These are phyloP conservation scores for Penicillium bovifimosum DNA, from an alignment of 495 filamentous ascomycete species.

Conservation along the genomic window DNA sequence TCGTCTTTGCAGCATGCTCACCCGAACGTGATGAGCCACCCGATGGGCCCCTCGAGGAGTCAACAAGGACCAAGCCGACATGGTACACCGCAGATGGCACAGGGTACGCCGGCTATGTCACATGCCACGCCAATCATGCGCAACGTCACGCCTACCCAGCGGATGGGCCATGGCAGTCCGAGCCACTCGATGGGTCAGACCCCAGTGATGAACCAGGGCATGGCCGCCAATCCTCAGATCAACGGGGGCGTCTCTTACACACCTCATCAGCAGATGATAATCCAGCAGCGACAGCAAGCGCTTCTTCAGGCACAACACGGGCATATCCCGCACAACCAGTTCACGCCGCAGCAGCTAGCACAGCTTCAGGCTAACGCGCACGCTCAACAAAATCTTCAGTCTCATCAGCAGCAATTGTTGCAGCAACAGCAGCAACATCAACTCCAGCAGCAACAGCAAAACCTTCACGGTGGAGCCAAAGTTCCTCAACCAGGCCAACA, in stretches of 20 bases:
- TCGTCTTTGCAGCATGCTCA: conserved; percentile 71
- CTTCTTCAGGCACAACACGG: conserved; percentile 45
- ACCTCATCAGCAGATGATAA: conserved; percentile 41
- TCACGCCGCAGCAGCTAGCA: conserved; percentile 42
- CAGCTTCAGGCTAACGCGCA: conserved; percentile 42
- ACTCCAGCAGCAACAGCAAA: conserved; percentile 41
- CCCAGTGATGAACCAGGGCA: conserved; percentile 51
- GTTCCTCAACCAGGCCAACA: conserved; percentile 35
- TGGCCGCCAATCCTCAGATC: conserved; percentile 44
- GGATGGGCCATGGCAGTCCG: conserved; percentile 68
- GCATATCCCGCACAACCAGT: conserved; percentile 40
- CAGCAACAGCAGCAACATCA: conserved; percentile 43
- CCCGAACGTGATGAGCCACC: conserved; percentile 59
- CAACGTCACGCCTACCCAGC: conserved; percentile 62
- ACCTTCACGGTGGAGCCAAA: conserved; percentile 34
- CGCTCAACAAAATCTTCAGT: conserved; percentile 51
- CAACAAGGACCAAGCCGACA: conserved; percentile 71
- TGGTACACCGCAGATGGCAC: conserved; percentile 76
- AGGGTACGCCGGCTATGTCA: conserved; percentile 70
- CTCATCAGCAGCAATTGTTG: conserved; percentile 40
- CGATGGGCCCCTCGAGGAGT: conserved; percentile 72
- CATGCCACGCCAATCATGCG: conserved; percentile 67
- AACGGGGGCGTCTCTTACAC: conserved; percentile 31
- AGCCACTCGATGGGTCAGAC: conserved; percentile 54
- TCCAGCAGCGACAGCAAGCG: conserved; percentile 47